phyloP scores from a whole-genome alignment of 2,329 filamentous ascomycete species.

The Penicillium sp. region DNA sequence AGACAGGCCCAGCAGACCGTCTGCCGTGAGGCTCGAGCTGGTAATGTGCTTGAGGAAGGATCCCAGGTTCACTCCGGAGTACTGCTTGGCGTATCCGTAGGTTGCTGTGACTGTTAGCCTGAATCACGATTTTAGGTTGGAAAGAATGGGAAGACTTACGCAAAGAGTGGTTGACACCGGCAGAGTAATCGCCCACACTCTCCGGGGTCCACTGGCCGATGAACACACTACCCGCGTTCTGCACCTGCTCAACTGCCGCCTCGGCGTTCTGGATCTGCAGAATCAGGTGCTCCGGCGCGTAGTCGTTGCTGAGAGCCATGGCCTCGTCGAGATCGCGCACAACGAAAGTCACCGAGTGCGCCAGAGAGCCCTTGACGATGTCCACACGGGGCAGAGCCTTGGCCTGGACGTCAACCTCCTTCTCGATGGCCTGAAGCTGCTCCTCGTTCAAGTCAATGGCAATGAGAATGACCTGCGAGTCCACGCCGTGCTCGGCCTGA shows the following conservation, averaged over 20 bases:
- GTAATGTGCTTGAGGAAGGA: constrained; percentile 99
- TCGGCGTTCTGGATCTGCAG: constrained; percentile 74
- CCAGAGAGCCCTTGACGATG: constrained; percentile 82
- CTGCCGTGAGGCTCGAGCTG: constrained; percentile 77
- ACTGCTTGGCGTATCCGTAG: constrained; percentile 96
- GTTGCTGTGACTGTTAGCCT: constrained; percentile 55
- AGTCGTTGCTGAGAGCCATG: constrained; percentile 77
- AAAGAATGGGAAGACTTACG: constrained; percentile 61
- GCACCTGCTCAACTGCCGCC: constrained; percentile 63
- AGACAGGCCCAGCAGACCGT: constrained; percentile 78
- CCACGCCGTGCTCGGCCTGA: constrained; percentile 92
- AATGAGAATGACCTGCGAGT: constrained; percentile 89
- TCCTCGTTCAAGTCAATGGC: constrained; percentile 67
- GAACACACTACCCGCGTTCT: constrained; percentile 94
- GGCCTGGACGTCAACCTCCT: constrained; percentile 81
- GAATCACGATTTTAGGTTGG: no score
- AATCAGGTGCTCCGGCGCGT: constrained; percentile 94
- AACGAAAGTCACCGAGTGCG: constrained; percentile 79
- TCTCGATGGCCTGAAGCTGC: constrained; percentile 73
- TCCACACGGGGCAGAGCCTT: constrained; percentile 79
- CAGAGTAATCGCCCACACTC: constrained; percentile 94
- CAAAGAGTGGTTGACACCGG: constrained; percentile 92
- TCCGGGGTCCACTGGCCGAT: constrained; percentile 94
- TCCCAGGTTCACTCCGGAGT: constrained; percentile 89
- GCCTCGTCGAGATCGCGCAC: constrained; percentile 64